A percentile compares a stretch with the other conserved stretches of the same genome.
Evolutionary conservation across 352 stramenopile genomes (phyloP).

Genomic region (Thalassiosira hispida): DNA sequence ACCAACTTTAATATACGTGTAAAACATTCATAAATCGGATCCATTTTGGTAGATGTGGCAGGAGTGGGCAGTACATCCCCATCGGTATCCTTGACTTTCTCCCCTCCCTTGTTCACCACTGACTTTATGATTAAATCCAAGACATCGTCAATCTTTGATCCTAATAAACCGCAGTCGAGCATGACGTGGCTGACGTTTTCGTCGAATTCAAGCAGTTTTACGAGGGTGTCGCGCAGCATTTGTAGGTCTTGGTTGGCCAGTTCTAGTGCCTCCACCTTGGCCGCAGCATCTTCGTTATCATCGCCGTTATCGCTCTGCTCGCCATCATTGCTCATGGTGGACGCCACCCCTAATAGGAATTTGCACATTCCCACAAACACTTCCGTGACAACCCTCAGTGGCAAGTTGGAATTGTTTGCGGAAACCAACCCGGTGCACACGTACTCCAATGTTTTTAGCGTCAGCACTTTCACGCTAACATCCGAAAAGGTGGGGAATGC

Average conservation of each 20-base stretch:
- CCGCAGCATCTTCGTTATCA: not conserved
- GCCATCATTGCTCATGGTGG: conserved; percentile 14
- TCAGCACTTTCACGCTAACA: conserved; percentile 79
- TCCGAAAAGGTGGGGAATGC: conserved; percentile 79
- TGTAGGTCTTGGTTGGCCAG: conserved; percentile 58
- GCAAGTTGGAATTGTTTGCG: conserved; percentile 63
- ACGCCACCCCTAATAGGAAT: conserved; percentile 55
- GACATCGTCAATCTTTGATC: conserved; percentile 73
- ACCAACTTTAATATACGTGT: conserved; percentile 61
- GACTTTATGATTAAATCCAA: conserved; percentile 60
- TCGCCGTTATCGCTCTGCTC: conserved; percentile 9
- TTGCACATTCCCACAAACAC: conserved; percentile 79
- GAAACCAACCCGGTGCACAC: conserved; percentile 76
- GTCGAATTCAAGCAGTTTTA: conserved; percentile 83
- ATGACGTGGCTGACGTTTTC: conserved; percentile 73
- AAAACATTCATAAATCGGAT: conserved; percentile 58
- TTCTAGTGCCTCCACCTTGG: conserved; percentile 25
- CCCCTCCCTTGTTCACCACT: conserved; percentile 16
- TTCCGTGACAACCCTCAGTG: conserved; percentile 76
- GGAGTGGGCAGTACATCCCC: conserved; percentile 21
- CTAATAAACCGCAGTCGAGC: conserved; percentile 74
- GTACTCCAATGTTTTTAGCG: conserved; percentile 85
- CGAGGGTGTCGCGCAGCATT: conserved; percentile 77
- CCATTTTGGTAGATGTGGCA: conserved; percentile 35
- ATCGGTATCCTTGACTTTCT: not conserved